Conservation (phyloP, 2,329 filamentous ascomycete genomes). For the Xylaria multiplex region DNA sequence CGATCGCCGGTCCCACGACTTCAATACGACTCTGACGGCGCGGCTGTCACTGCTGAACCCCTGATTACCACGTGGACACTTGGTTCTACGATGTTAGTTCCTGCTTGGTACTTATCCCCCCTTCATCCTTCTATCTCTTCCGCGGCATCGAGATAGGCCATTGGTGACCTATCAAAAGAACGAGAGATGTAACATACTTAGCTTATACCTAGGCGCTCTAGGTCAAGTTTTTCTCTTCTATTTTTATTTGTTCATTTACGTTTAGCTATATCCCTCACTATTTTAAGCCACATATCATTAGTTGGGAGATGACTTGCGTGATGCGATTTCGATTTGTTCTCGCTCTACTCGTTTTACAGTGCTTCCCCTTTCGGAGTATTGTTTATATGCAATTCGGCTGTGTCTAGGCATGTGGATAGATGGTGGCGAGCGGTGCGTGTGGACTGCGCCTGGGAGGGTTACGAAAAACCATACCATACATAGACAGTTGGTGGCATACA, state of each 20-base stretch:
- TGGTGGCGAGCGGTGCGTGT: background rate
- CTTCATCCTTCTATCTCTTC: background rate
- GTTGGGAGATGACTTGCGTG: background rate
- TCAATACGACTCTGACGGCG: background rate
- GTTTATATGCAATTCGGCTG: background rate
- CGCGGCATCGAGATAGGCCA: background rate
- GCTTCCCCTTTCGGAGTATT: background rate
- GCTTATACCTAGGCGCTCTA: background rate
- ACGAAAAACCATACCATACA: too few species aligned
- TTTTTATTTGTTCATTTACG: background rate
- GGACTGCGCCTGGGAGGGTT: too few species aligned
- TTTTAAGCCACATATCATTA: background rate
- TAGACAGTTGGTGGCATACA: too few species aligned
- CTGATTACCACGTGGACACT: conserved; percentile 14
- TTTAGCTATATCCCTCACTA: background rate
- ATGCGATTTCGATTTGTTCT: background rate
- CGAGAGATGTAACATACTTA: background rate
- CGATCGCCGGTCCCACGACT: background rate
- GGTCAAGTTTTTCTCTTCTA: background rate
- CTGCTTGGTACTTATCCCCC: conserved; percentile 2
- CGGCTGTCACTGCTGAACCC: background rate
- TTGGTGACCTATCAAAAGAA: background rate
- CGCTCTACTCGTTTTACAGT: background rate
- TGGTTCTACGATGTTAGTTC: conserved; percentile 1
- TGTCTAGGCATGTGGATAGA: background rate